phyloP scores from a whole-genome alignment of 2,329 filamentous ascomycete species.

The Orbilia brochopaga region DNA sequence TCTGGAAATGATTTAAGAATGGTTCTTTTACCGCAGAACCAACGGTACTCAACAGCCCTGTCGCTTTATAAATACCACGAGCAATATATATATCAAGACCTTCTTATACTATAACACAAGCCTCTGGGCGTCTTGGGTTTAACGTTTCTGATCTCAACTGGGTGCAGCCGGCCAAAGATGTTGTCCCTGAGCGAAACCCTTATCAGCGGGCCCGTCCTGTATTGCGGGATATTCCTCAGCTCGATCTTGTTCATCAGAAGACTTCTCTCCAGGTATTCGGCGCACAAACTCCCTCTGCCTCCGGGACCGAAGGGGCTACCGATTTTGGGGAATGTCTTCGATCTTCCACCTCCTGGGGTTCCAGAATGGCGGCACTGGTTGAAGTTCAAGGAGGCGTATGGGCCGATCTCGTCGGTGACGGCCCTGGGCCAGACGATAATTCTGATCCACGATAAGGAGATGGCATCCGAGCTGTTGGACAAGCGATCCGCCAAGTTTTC shows the following conservation, averaged over 20 bases:
- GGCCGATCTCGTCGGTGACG: constrained; percentile 60
- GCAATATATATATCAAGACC: no score
- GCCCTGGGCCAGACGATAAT: constrained; percentile 59
- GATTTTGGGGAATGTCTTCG: constrained; percentile 57
- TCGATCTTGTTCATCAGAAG: neutral
- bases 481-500: constrained; percentile 59
- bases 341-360: constrained; percentile 55
- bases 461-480: constrained; percentile 60
- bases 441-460: constrained; percentile 58
- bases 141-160: no score
- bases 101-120: no score
- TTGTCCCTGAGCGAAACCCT: no score
- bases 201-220: no score
- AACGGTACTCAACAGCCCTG: no score
- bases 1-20: no score
- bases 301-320: constrained; percentile 41
- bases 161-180: no score
- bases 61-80: no score
- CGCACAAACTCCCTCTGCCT: constrained; percentile 7
- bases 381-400: constrained; percentile 57
- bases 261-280: neutral
- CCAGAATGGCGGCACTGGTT: constrained; percentile 60
- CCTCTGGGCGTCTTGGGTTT: no score
- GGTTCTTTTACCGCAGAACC: no score
- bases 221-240: neutral